Base-by-base conservation (phyloP, 2,329 filamentous ascomycete genomes). In the Pyricularia sp. region DNA sequence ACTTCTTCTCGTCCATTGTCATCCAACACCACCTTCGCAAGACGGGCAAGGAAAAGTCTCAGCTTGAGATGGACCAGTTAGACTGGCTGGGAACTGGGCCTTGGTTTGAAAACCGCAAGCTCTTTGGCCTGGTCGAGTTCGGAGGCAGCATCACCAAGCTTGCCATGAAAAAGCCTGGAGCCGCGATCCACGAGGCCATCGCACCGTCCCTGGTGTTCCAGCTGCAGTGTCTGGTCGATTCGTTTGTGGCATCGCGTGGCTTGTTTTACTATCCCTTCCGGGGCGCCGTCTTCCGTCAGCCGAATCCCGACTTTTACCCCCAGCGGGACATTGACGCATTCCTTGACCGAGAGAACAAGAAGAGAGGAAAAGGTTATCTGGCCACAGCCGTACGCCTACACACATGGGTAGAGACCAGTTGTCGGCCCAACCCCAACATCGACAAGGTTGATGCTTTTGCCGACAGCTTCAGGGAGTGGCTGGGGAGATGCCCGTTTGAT, bases 101-200 rank as follows among this genome's bases (percentile, higher is more conserved):
- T 2, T 77, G 73, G 73, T 65, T 74, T 67, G 33, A 70, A 26
- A 70, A 76, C 53, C 73, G 76, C 28, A 70, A 73, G 31, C 66
- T 82, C 2, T 81, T 74, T 63, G 80, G 80, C 0, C 65, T 82
- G 1, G 75, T 75, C 10, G 76, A 80, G 16, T 82, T 83, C 68
- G 78, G 79, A 6, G 73, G 73, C 3, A 70, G 72, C 0, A 70
- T 83, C 59, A 80, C 78, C 0, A 64, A 69, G n/a, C 71, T 82
- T 13, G 78, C 78, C 0, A 78, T 80, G 75, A 75, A 80, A 66
- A 79, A 78, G 64, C 72, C 71, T 0, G 74, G 55, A 16, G 22
- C 55, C 24, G 22, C 12, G 6, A 16, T 28, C 1, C 12, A 26
- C 12, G 4, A 59, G 24, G 24, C 3, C 10, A 30, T 59, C 9